These are phyloP conservation scores for Schoenoplectus triqueter DNA, from an alignment of 202 grass and related monocot genomes.

Conservation along the genomic window DNA sequence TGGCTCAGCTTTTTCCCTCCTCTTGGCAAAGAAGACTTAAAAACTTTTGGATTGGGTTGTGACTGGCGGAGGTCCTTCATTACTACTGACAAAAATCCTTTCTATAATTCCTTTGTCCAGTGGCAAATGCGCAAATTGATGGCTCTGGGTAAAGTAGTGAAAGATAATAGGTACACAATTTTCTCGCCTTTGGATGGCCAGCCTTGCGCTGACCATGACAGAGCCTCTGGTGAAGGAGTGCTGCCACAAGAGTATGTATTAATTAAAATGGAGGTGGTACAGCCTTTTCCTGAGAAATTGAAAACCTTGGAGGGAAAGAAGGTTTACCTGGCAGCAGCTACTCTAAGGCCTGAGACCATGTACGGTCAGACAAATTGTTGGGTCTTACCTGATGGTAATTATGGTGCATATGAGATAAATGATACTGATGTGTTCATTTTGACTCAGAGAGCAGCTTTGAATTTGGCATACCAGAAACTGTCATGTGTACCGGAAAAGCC, in stretches of 20 bases:
- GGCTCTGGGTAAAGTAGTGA: slow-evolving; percentile 74
- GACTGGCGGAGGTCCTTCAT: slow-evolving; percentile 92
- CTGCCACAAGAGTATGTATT: slow-evolving; percentile 82
- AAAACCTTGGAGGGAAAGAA: slow-evolving; percentile 76
- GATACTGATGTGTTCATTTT: slow-evolving; percentile 82
- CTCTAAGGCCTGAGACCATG: slow-evolving; percentile 82
- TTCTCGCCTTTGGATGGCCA: slow-evolving; percentile 90
- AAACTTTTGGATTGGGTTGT: slow-evolving; percentile 75
- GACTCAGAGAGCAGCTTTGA: slow-evolving; percentile 66
- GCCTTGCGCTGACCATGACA: slow-evolving; percentile 91
- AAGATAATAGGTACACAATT: slow-evolving; percentile 74
- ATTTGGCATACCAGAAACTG: slow-evolving; percentile 82
- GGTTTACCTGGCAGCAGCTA: slow-evolving; percentile 75
- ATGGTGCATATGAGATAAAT: slow-evolving; percentile 90
- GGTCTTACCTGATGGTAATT: slow-evolving; percentile 75
- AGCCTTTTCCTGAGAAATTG: slow-evolving; percentile 70
- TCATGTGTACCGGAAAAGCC: slow-evolving; percentile 61
- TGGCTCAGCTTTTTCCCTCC: slow-evolving; percentile 81
- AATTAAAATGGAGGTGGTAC: slow-evolving; percentile 82
- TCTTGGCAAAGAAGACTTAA: slow-evolving; percentile 64
- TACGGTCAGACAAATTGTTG: slow-evolving; percentile 90
- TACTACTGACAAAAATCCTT: slow-evolving; percentile 81
- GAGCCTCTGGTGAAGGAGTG: slow-evolving; percentile 77
- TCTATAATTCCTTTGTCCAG: slow-evolving; percentile 83
- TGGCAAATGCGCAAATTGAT: slow-evolving; percentile 94